Evolutionary conservation across 306 rosid species (phyloP).

Genomic region (Quercus mongolica): DNA sequence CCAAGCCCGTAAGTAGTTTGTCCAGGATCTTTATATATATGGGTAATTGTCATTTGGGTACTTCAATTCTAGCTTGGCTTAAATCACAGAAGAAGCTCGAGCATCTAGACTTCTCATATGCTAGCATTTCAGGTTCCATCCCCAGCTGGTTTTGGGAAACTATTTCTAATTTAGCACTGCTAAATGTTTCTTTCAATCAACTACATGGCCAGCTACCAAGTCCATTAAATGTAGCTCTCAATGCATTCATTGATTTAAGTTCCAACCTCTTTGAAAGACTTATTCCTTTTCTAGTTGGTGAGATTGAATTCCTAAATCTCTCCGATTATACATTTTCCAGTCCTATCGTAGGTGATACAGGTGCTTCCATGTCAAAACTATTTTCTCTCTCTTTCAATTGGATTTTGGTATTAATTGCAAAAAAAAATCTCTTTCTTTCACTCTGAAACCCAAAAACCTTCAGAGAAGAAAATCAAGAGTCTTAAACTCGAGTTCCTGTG

Average conservation of each 20-base stretch:
- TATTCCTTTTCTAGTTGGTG: neutral
- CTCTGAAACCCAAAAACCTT: too few relatives aligned
- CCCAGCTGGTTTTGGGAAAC: slow-evolving; percentile 50
- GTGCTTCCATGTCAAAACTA: too few relatives aligned
- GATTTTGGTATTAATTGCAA: too few relatives aligned
- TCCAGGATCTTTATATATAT: neutral
- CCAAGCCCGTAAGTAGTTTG: too few relatives aligned
- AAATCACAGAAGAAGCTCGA: slow-evolving; percentile 13
- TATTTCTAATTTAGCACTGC: neutral
- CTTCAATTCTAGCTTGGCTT: slow-evolving; percentile 44
- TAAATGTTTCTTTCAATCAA: slow-evolving; percentile 37
- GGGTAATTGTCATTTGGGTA: slow-evolving; percentile 40
- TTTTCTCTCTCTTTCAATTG: too few relatives aligned
- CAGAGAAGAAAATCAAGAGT: too few relatives aligned
- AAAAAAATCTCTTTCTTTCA: too few relatives aligned
- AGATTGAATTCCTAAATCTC: slow-evolving; percentile 20
- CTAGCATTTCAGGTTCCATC: slow-evolving; percentile 32
- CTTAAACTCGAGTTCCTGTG: too few relatives aligned
- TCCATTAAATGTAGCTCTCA: slow-evolving; percentile 1
- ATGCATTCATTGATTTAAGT: slow-evolving; percentile 27
- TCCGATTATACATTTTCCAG: neutral
- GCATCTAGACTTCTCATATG: slow-evolving; percentile 34
- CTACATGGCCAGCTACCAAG: slow-evolving; percentile 31
- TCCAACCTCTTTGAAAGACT: slow-evolving; percentile 32
- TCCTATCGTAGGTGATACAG: too few relatives aligned